A percentile compares a stretch with the other conserved stretches of the same genome.
phyloP scores from a whole-genome alignment of 805 yeast genomes.

The Saccharomycopsis schoenii region DNA sequence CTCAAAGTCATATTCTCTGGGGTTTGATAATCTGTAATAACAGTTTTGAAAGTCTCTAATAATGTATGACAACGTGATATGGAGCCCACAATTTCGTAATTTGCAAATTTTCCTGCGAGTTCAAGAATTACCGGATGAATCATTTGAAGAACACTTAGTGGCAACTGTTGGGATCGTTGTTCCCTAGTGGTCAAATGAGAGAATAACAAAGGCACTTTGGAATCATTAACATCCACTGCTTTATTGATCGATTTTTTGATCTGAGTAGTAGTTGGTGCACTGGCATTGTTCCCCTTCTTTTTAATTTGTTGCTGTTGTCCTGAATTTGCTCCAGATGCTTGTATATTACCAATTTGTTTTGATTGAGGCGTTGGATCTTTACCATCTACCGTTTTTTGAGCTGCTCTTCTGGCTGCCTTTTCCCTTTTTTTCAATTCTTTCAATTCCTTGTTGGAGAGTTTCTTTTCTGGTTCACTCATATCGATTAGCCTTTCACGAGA shows the following conservation, averaged over 20 bases:
- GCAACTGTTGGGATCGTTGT: constrained; percentile 42
- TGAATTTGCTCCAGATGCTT: constrained; percentile 26
- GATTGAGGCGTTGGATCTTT: neutral
- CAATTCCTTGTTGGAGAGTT: constrained; percentile 62
- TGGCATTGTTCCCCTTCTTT: constrained; percentile 31
- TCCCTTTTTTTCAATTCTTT: constrained; percentile 83
- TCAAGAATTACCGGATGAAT: constrained; percentile 82
- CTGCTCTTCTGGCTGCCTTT: constrained; percentile 88
- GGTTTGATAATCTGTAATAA: constrained; percentile 71
- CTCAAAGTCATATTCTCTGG: constrained; percentile 80
- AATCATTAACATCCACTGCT: constrained; percentile 29
- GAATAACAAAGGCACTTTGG: constrained; percentile 55
- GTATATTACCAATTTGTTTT: neutral
- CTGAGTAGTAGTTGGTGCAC: constrained; percentile 41
- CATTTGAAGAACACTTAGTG: constrained; percentile 46
- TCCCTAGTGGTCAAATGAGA: constrained; percentile 75
- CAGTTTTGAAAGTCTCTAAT: constrained; percentile 74
- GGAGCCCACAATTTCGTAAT: constrained; percentile 84
- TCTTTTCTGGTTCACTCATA: neutral
- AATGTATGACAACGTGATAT: constrained; percentile 75
- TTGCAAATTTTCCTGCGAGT: constrained; percentile 69
- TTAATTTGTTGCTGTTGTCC: constrained; percentile 30
- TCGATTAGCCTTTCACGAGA: neutral
- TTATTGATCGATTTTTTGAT: constrained; percentile 39
- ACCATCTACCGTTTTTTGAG: constrained; percentile 42